Evolutionary conservation across 768 basidiomycete species (phyloP).

Genomic region (Cyathus striatus): DNA sequence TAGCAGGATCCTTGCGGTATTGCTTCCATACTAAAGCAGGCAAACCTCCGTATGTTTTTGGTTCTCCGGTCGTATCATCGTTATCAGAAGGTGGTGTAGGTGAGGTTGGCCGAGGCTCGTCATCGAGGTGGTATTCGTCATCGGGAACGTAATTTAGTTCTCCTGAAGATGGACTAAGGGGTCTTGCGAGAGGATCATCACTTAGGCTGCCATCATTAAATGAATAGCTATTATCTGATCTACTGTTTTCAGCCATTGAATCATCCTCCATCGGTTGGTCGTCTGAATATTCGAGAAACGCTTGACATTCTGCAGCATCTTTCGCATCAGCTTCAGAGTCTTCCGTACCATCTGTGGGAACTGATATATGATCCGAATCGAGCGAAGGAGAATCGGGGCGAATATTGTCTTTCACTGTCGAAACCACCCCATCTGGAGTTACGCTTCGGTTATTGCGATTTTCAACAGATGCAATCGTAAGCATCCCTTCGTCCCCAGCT

Average conservation of each 20-base stretch:
- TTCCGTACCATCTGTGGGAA: too few relatives aligned
- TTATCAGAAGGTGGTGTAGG: neutral
- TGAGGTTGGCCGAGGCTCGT: conserved; percentile 5
- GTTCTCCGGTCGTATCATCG: conserved; percentile 1
- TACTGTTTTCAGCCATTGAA: conserved; percentile 1
- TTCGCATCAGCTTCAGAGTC: too few relatives aligned
- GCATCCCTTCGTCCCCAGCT: too few relatives aligned
- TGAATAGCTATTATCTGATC: neutral
- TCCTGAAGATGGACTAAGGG: conserved; percentile 7
- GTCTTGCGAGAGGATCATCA: neutral
- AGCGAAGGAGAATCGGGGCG: too few relatives aligned
- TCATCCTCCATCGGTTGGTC: neutral
- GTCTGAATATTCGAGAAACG: neutral
- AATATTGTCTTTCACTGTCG: too few relatives aligned
- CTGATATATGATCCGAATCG: too few relatives aligned
- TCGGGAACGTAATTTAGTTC: neutral
- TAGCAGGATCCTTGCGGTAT: conserved; percentile 26
- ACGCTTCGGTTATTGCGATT: too few relatives aligned
- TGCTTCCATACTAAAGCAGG: conserved; percentile 31
- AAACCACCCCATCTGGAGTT: too few relatives aligned
- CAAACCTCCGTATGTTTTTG: conserved; percentile 23
- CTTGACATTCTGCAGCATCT: conserved; percentile 1
- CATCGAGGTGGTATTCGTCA: neutral
- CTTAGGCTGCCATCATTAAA: neutral
- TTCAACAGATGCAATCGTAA: too few relatives aligned